phyloP scores from a whole-genome alignment of 164 flowering plant genomes.

The Stephania yunnanensis region DNA sequence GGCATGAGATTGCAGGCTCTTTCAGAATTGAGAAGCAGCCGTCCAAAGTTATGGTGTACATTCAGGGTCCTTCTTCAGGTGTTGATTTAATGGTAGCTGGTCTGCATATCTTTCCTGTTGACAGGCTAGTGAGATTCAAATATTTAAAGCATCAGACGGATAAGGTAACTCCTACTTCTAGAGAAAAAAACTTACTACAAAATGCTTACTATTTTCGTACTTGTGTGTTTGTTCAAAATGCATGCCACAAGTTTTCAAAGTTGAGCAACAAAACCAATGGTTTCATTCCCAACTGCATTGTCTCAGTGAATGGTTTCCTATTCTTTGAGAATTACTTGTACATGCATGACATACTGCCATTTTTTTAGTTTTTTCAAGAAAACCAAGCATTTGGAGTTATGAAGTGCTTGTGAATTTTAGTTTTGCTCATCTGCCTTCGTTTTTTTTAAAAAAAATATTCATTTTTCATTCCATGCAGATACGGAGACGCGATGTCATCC shows the following conservation, averaged over 20 bases:
- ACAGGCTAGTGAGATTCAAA: constrained; percentile 60
- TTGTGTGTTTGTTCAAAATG: not conserved
- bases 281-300: no score
- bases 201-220: no score
- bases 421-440: not conserved
- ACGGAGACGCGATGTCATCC: constrained; percentile 79
- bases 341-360: not conserved
- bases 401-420: not conserved
- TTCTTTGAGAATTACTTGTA: no score
- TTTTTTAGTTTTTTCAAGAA: not conserved
- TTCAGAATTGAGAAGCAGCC: constrained; percentile 92
- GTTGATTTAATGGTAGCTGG: constrained; percentile 88
- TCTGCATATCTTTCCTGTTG: constrained; percentile 80
- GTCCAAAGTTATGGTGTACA: constrained; percentile 69
- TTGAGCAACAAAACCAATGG: no score
- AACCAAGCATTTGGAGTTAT: not conserved
- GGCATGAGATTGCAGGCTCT: constrained; percentile 95
- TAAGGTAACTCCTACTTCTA: constrained; percentile 39
- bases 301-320: no score
- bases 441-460: no score
- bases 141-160: constrained; percentile 59
- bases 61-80: constrained; percentile 86
- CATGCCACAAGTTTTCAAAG: not conserved
- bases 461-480: constrained; percentile 36
- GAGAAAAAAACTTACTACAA: not conserved